A percentile compares a stretch with the other conserved stretches of the same genome.
phyloP scores from a whole-genome alignment of 2,329 filamentous ascomycete species.

The Mycocentrospora acerina region DNA sequence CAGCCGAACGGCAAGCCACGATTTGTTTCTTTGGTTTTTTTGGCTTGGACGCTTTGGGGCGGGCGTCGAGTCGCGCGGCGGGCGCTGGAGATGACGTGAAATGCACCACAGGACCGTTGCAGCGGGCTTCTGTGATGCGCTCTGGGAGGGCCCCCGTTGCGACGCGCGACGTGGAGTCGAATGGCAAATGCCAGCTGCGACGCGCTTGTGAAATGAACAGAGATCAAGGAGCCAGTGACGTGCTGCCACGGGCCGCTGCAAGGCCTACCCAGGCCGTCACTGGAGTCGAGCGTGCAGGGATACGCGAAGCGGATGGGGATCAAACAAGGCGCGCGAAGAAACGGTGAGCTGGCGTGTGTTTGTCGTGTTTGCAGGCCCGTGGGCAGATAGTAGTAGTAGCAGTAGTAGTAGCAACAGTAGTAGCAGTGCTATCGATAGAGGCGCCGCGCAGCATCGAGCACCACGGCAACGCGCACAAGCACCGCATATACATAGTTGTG shows the following conservation, averaged over 20 bases:
- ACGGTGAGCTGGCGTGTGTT: no score
- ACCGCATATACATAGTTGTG: no score
- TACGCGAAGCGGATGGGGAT: conserved; percentile 17
- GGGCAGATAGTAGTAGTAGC: conserved; percentile 3
- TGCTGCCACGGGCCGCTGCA: conserved; percentile 21
- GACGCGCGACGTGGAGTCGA: conserved; percentile 17
- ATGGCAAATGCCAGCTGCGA: conserved; percentile 24
- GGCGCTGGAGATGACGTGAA: conserved; percentile 3
- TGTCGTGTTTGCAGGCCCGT: conserved; percentile 11
- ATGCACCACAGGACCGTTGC: conserved; percentile 15
- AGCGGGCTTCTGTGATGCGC: conserved; percentile 17
- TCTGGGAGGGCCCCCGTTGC: conserved; percentile 26
- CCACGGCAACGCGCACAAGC: no score
- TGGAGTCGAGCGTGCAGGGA: conserved; percentile 24
- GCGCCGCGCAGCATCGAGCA: no score
- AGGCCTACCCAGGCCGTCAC: conserved; percentile 17
- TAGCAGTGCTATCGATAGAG: conserved; percentile 3
- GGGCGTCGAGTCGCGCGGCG: conserved; percentile 11
- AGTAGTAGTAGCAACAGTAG: no score
- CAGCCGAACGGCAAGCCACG: conserved; percentile 25
- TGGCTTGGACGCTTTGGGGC: no score
- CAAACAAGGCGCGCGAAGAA: no score
- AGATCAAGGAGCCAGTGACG: conserved; percentile 33
- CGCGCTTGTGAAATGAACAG: conserved; percentile 28
- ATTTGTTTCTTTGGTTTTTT: conserved; percentile 8